These are phyloP conservation scores for Xylariaceae sp. DNA, from an alignment of 2,329 filamentous ascomycete species.

Conservation along the genomic window DNA sequence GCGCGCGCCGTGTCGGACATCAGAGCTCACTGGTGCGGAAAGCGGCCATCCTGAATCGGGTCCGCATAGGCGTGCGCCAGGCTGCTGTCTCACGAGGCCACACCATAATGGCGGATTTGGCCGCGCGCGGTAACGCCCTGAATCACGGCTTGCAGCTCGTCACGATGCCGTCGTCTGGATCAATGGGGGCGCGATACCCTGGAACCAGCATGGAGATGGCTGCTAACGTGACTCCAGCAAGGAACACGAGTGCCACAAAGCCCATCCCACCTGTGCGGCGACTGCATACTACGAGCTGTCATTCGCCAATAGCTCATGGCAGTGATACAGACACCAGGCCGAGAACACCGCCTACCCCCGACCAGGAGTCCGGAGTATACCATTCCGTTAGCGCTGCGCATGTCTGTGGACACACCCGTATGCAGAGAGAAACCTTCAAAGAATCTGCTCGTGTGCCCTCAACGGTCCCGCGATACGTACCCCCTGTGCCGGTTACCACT, in stretches of 20 bases:
- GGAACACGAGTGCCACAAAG: constrained; percentile 17
- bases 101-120: constrained; percentile 41
- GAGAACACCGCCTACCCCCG: no score
- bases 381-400: neutral
- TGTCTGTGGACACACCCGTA: neutral
- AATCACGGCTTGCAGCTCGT: constrained; percentile 45
- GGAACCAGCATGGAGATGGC: neutral
- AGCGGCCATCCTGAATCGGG: constrained; percentile 68
- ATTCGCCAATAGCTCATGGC: constrained; percentile 11
- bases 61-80: constrained; percentile 55
- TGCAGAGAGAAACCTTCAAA: neutral
- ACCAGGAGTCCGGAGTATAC: no score
- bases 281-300: constrained; percentile 35
- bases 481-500: neutral
- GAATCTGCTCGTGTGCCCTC: neutral
- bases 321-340: no score
- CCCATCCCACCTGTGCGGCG: constrained; percentile 34
- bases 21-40: constrained; percentile 63
- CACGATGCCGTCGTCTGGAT: constrained; percentile 18
- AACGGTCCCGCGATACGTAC: neutral
- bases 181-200: constrained; percentile 41
- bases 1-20: constrained; percentile 50
- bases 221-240: constrained; percentile 19
- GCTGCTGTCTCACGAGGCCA: constrained; percentile 43
- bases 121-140: constrained; percentile 43